Conservation (phyloP, 2,329 filamentous ascomycete genomes). For the Fusarium temperatum region DNA sequence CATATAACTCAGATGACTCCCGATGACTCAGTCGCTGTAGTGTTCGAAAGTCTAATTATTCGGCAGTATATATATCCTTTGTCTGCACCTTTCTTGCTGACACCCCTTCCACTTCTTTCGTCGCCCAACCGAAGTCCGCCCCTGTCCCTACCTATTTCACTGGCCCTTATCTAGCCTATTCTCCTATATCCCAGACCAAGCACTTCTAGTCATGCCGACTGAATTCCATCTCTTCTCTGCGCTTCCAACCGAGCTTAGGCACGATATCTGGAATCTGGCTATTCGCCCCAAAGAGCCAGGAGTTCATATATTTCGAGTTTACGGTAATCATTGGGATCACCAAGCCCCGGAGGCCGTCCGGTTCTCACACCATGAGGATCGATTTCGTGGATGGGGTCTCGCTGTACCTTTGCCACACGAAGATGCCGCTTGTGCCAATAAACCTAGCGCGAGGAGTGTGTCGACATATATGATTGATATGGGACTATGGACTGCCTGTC, state of each 20-base stretch:
- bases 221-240: background rate
- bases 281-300: background rate
- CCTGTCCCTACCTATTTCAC: background rate
- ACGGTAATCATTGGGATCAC: background rate
- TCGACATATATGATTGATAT: constrained; percentile 6
- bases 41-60: background rate
- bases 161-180: background rate
- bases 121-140: background rate
- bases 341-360: background rate
- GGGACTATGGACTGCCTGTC: constrained; percentile 6
- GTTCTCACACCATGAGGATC: background rate
- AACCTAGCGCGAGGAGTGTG: background rate
- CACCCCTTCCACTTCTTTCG: background rate
- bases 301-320: background rate
- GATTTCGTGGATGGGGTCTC: background rate
- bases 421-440: background rate
- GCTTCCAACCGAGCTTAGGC: background rate
- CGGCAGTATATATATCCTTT: background rate
- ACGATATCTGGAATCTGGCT: background rate
- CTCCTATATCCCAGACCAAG: rapidly evolving
- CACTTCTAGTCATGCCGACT: background rate
- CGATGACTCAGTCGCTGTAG: rapidly evolving
- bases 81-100: background rate
- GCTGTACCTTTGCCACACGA: background rate
- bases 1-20: background rate